These are phyloP conservation scores for Mortierella sp. DNA, from an alignment of 371 early-diverging fungal species.

Conservation along the genomic window DNA sequence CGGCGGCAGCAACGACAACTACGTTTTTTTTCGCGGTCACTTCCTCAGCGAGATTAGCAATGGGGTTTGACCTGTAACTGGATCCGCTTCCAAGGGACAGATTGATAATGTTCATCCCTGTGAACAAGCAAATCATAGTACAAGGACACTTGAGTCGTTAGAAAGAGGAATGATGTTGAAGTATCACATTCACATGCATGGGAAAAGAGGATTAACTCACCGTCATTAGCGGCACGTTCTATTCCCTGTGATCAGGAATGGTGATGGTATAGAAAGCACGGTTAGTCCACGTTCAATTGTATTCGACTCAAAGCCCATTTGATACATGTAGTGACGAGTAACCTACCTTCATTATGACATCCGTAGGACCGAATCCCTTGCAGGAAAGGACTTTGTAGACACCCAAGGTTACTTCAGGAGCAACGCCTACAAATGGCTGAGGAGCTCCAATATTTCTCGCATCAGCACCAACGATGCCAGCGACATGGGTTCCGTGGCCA, in stretches of 20 bases:
- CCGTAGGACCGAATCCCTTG: too few relatives aligned
- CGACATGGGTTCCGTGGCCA: constrained; percentile 73
- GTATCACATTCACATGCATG: too few relatives aligned
- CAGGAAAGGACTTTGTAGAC: constrained; percentile 64
- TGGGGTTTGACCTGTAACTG: constrained; percentile 59
- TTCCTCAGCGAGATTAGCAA: constrained; percentile 54
- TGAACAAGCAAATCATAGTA: too few relatives aligned
- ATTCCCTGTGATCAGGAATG: too few relatives aligned
- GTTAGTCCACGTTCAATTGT: too few relatives aligned
- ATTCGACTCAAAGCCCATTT: too few relatives aligned
- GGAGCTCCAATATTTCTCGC: constrained; percentile 29
- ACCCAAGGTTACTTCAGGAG: constrained; percentile 71
- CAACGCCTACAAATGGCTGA: constrained; percentile 64
- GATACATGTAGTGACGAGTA: too few relatives aligned
- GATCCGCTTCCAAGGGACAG: constrained; percentile 74
- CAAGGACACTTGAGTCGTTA: background rate
- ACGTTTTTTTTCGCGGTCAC: constrained; percentile 58
- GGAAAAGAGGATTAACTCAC: constrained; percentile 37
- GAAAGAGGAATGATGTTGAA: too few relatives aligned
- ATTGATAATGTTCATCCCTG: constrained; percentile 59
- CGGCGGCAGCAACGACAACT: constrained; percentile 67
- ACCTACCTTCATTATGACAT: too few relatives aligned
- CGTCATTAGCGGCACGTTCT: constrained; percentile 66
- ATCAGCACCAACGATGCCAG: constrained; percentile 68
- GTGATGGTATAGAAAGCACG: too few relatives aligned